Base-by-base conservation (phyloP, 2,329 filamentous ascomycete species). In the Anisogramma anomala region DNA sequence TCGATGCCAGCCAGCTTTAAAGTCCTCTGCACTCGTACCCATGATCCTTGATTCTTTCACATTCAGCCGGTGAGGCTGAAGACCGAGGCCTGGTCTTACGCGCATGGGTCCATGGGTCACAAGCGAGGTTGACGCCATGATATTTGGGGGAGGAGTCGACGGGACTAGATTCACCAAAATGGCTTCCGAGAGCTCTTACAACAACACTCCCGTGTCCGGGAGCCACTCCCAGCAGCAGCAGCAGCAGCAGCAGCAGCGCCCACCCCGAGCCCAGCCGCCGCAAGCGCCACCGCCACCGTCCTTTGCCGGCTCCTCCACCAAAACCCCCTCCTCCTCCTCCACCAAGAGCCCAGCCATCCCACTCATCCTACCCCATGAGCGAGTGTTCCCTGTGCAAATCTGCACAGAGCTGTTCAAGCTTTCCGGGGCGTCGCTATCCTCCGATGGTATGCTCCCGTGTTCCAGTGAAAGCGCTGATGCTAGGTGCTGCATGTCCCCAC, bases 331-430 rank as follows among this genome's bases (percentile, higher is more conserved):
- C 48, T n/a, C n/a, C 4, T 50, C 57, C 1, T 36, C 39, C 10
- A 38, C 37, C 20, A 54, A 59, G 45, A 55, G 58, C 44, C 57
- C 69, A 41, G 65, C 64, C 50, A 77, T 77, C 35, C 72, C 72
- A 19, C 63, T 63, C 33, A 68, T 78, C 39, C 65, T 84, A 14
- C 81, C 81, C 3, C 77, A 80, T 49, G 77, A 82, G 55, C 78
- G 79, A 52, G 79, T 84, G 14, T 85, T 84, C 48, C 79, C 80
- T 2, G 79, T 84, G 46, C 81, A 84, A 60, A 82, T 84, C 50
- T 80, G 81, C 14, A 74, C 74, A 13, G 75, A 82, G 59, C 63
- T 84, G 38, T 84, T 84, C 54, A 78, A 82, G 57, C 68, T 84
- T 38, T 84, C 80, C 2, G 81, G 81, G 20, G 80, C 80, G 15